Evolutionary conservation across 2,329 filamentous ascomycete genomes (phyloP), one percentile per base, ranked within the genome.

Genomic region (Penicillium sp.): DNA sequence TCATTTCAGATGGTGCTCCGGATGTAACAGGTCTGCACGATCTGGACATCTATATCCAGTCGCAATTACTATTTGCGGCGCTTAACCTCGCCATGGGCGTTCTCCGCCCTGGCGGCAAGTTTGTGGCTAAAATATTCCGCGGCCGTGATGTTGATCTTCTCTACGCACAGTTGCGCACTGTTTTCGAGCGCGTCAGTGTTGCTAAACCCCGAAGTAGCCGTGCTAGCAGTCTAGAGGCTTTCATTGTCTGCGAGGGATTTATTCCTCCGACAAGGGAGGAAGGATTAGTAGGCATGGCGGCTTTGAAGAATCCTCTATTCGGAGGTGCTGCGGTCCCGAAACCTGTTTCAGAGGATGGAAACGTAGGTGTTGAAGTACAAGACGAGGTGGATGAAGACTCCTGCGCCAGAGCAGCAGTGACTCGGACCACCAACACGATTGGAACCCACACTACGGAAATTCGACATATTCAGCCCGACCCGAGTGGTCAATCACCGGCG

Each of bases 1-100:
- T 99, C 23, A 84, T 99, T 57, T 96, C 90, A 52, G 94, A 99
- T 65, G 94, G 94, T 48, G 94, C 94, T 0, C 94, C 94, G 0
- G 94, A 99, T 66, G 94, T 99, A 12, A 99, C 94, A 0, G 94
- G 94, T 18, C 81, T 99, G 1, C 94, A 99, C 71, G 94, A 99
- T 70, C 84, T 99, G 33, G 94, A 99, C 73, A 97, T 97, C 62
- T 99, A 99, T 74, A 89, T 99, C 16, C 94, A 99, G 74, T 92
- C 89, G 8, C 94, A 97, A 74, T 82, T 99, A 8, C 86, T 99
- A 45, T 96, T 95, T 72, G 90, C 93, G 0, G 94, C 94, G 0
- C 82, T 99, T 18, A 96, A 96, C 70, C 84, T 99, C 2, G 91
- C 94, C 0, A 84, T 96, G 12, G 95, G 93, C 68, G 91, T 99